Percentiles rank a stretch among this genome's conserved stretches.
Evolutionary conservation across 169 alveolate genomes (phyloP).

Genomic region (Cryptosporidium felis): DNA sequence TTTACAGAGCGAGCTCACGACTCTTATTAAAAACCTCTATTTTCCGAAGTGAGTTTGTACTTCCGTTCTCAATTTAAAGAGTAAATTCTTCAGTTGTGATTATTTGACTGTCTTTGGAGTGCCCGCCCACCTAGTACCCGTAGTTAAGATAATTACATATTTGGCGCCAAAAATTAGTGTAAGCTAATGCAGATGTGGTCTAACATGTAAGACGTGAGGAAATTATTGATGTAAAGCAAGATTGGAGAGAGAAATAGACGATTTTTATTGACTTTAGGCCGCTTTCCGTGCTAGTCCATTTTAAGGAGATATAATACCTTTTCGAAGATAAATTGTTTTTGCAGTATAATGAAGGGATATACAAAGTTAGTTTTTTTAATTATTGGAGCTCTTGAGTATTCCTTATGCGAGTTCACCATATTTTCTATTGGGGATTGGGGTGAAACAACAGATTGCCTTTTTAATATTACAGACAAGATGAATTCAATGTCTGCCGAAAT

Average conservation of each 20-base stretch:
- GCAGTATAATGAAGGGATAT: too few species aligned
- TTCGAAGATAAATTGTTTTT: too few species aligned
- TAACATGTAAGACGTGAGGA: conserved; percentile 23
- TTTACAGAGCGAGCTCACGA: too few species aligned
- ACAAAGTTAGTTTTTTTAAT: not conserved
- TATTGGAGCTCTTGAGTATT: not conserved
- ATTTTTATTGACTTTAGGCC: too few species aligned
- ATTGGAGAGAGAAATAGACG: not conserved
- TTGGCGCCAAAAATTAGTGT: not conserved
- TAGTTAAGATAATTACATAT: not conserved
- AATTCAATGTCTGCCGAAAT: not conserved
- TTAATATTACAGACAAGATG: conserved; percentile 1
- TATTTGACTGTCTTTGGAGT: too few species aligned
- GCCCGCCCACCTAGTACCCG: conserved; percentile 14
- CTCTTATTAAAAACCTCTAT: too few species aligned
- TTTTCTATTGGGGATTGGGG: conserved; percentile 70
- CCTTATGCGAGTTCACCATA: conserved; percentile 32
- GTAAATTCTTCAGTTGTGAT: too few species aligned
- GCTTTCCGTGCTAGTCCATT: too few species aligned
- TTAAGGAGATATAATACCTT: too few species aligned
- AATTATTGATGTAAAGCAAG: not conserved
- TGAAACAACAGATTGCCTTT: conserved; percentile 13
- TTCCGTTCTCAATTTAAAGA: too few species aligned
- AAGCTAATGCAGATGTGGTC: not conserved
- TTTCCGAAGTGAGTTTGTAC: too few species aligned